A percentile compares a stretch with the other conserved stretches of the same genome.
These are phyloP conservation scores for Stephania yunnanensis DNA, from an alignment of 164 flowering plant genomes.

Conservation along the genomic window DNA sequence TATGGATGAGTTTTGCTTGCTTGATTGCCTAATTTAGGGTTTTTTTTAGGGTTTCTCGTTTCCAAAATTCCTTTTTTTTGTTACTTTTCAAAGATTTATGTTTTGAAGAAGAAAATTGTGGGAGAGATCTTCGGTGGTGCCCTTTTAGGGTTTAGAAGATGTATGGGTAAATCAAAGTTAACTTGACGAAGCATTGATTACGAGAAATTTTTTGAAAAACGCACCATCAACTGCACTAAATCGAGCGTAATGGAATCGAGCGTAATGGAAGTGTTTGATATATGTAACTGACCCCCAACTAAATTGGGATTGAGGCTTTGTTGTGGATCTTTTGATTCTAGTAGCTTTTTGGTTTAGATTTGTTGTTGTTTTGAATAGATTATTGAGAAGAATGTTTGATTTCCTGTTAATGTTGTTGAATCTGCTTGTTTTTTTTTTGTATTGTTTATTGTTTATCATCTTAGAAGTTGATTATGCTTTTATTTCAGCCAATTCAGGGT, in stretches of 20 bases:
- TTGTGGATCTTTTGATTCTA: neutral
- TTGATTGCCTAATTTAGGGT: no score
- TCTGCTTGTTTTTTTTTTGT: neutral
- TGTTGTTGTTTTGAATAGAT: neutral
- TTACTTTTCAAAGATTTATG: neutral
- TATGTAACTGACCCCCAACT: no score
- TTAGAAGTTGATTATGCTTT: no score
- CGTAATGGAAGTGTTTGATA: no score
- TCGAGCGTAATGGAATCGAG: no score
- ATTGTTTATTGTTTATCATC: no score
- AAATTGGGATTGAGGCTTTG: neutral
- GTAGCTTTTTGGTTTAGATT: neutral
- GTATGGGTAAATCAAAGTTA: no score
- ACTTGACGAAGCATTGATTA: no score
- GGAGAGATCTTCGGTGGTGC: neutral
- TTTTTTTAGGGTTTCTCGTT: neutral
- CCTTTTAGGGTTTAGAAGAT: no score
- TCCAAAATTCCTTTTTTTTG: neutral
- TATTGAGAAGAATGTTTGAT: neutral
- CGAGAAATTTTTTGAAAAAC: no score
- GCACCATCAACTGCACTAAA: no score
- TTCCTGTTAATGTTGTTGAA: neutral
- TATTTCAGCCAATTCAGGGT: conserved; percentile 21
- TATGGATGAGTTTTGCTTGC: neutral
- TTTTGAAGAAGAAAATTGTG: neutral